A percentile compares a stretch with the other conserved stretches of the same genome.
phyloP scores from a whole-genome alignment of 202 grass and related monocot species.

The Carex arenaria region DNA sequence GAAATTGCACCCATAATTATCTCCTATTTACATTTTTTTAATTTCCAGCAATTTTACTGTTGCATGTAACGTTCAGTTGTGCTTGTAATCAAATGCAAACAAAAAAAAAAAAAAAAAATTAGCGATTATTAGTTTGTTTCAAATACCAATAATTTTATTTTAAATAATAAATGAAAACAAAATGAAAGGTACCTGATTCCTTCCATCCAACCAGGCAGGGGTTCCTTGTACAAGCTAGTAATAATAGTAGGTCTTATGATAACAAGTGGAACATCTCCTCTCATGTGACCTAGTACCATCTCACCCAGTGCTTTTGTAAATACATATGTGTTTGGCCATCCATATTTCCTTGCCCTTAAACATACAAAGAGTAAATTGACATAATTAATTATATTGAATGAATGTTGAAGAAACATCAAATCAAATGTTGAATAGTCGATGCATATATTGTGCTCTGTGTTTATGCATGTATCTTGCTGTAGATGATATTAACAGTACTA shows the following conservation, averaged over 20 bases:
- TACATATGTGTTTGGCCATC: conserved; percentile 92
- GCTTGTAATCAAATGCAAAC: background rate
- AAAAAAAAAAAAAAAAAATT: too few species aligned
- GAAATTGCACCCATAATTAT: background rate
- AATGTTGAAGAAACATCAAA: background rate
- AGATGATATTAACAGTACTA: background rate
- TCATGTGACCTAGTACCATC: conserved; percentile 48
- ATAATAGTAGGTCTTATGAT: conserved; percentile 74
- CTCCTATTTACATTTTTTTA: background rate
- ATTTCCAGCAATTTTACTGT: background rate
- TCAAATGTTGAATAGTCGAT: background rate
- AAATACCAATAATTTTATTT: background rate
- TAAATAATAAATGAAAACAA: background rate
- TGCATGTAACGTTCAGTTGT: background rate
- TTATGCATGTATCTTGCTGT: background rate
- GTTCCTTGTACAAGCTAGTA: conserved; percentile 54
- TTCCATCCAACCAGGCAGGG: conserved; percentile 78
- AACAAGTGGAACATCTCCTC: conserved; percentile 37
- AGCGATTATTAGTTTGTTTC: background rate
- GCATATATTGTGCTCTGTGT: background rate
- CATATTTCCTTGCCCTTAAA: conserved; percentile 53
- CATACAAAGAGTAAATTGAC: background rate
- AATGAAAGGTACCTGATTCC: conserved; percentile 40
- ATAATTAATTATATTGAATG: background rate
- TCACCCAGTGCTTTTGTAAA: conserved; percentile 96